These are phyloP conservation scores for Tillandsia leiboldiana DNA, from an alignment of 176 grass and related monocot species.

Conservation along the genomic window DNA sequence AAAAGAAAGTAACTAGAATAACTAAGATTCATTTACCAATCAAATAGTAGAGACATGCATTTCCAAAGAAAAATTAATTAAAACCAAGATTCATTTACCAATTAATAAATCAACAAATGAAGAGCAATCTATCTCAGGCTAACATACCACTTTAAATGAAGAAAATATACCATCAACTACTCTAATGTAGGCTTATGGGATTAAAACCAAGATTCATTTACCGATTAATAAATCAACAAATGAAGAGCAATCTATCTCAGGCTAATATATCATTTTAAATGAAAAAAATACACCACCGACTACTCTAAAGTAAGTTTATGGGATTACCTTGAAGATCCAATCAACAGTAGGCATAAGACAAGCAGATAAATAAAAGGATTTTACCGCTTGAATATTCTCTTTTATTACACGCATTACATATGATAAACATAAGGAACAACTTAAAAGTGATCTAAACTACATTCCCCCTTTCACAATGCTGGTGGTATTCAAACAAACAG, in stretches of 20 bases:
- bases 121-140: no score
- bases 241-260: no score
- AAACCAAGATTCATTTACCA: not conserved
- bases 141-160: no score
- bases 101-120: not conserved
- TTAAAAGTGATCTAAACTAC: not conserved
- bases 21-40: slow-evolving; percentile 6
- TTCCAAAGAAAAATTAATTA: not conserved
- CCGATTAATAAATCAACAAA: not conserved
- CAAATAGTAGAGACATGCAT: not conserved
- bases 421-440: not conserved
- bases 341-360: not conserved
- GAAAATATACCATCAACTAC: no score
- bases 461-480: not conserved
- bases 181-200: not conserved
- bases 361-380: not conserved
- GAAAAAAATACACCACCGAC: no score
- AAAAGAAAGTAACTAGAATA: slow-evolving; percentile 5
- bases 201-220: not conserved
- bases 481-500: not conserved
- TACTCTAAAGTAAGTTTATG: not conserved
- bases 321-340: not conserved
- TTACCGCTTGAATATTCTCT: not conserved
- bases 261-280: no score
- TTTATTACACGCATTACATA: not conserved